A percentile compares a stretch with the other conserved stretches of the same genome.
Conservation (phyloP, 176 grass and related monocot genomes). For the Zoysia pacifica region DNA sequence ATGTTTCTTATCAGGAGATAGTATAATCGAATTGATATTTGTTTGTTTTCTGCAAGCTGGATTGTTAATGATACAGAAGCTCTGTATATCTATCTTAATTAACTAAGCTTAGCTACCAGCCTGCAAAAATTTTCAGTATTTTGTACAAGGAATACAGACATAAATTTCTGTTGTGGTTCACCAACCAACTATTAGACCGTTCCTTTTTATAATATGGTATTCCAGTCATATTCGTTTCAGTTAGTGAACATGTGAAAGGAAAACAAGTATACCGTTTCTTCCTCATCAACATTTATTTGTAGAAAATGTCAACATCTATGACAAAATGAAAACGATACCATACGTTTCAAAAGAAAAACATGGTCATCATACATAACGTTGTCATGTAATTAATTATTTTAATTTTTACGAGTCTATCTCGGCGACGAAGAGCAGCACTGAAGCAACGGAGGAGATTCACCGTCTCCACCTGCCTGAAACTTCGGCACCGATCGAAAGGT, state of each 20-base stretch:
- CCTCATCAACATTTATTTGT: too few species aligned
- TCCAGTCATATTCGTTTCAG: neutral
- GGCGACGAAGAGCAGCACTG: neutral
- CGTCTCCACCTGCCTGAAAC: neutral
- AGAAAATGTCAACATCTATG: too few species aligned
- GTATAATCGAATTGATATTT: neutral
- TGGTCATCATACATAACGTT: too few species aligned
- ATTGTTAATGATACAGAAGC: neutral
- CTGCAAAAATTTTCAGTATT: neutral
- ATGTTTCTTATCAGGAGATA: neutral
- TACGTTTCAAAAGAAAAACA: too few species aligned
- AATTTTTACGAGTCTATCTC: neutral
- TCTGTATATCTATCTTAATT: neutral
- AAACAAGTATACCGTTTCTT: too few species aligned
- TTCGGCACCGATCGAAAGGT: neutral
- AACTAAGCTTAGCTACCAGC: neutral
- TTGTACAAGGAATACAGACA: constrained; percentile 1
- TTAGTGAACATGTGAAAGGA: neutral
- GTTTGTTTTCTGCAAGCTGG: neutral
- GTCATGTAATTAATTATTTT: neutral
- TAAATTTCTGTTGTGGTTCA: constrained; percentile 7
- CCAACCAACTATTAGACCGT: neutral
- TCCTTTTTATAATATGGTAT: neutral
- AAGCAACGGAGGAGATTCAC: neutral
- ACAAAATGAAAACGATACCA: too few species aligned